Conservation (phyloP, 78 protist genomes). For the Dictyostelium capitatum region DNA sequence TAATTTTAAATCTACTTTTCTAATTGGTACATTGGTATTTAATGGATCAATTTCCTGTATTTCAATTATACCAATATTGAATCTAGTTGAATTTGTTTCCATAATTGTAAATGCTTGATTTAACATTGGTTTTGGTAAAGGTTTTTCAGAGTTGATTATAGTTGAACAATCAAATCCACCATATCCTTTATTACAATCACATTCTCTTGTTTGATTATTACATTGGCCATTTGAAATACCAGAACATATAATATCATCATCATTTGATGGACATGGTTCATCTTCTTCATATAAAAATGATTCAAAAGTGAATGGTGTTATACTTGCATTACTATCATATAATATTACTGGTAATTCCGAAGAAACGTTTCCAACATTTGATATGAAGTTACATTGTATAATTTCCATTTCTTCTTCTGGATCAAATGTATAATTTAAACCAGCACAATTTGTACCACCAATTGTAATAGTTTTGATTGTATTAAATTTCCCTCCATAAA, state of each 20-base stretch:
- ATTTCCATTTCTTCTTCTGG: background rate
- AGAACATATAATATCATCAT: background rate
- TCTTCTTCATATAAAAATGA: background rate
- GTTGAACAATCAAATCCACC: constrained; percentile 14
- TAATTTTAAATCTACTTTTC: background rate
- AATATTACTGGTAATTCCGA: background rate
- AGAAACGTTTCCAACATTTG: background rate
- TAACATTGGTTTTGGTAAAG: background rate
- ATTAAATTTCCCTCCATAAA: background rate
- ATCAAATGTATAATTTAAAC: background rate
- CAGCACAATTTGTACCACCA: background rate
- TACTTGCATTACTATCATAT: background rate
- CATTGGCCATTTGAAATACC: background rate
- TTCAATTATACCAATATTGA: background rate
- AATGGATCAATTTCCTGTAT: background rate
- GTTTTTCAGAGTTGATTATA: background rate
- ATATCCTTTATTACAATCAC: constrained; percentile 1
- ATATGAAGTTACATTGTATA: background rate
- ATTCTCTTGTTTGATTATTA: background rate
- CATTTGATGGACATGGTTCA: background rate
- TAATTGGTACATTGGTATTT: background rate
- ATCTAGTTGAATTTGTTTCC: background rate
- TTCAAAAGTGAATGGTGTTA: background rate
- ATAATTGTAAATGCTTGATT: background rate
- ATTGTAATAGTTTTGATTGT: background rate